Percentiles rank a stretch among this genome's conserved stretches.
Conservation (phyloP, 1,139 yeast species). For the Petasospora rhodanensis region DNA sequence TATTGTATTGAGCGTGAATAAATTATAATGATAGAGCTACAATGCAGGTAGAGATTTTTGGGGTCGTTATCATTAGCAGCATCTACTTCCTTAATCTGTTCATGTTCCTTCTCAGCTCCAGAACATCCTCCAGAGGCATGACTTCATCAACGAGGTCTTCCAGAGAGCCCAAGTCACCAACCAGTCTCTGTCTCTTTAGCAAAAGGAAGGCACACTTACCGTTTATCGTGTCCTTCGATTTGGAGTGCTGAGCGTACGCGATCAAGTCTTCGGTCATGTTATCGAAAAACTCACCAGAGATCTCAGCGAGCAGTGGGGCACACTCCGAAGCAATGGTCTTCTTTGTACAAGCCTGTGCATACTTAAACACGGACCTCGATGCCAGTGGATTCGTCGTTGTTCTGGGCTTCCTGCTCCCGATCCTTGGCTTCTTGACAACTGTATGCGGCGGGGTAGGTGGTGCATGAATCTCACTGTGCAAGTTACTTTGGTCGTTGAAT, state of each 20-base stretch:
- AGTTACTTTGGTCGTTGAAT: slow-evolving; percentile 3
- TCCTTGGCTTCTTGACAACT: background rate
- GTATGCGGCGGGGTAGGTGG: slow-evolving; percentile 7
- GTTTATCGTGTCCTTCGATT: slow-evolving; percentile 10
- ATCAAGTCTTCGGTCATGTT: slow-evolving; percentile 15
- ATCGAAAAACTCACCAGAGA: slow-evolving; percentile 17
- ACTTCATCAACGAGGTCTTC: slow-evolving; percentile 15
- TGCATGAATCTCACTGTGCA: background rate
- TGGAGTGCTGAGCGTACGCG: slow-evolving; percentile 20
- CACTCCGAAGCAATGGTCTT: slow-evolving; percentile 15
- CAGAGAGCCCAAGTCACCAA: slow-evolving; percentile 8
- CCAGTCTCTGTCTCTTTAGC: slow-evolving; percentile 21
- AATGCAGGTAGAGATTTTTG: too few relatives aligned
- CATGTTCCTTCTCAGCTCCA: slow-evolving; percentile 16
- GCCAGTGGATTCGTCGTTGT: slow-evolving; percentile 1
- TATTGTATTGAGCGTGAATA: slow-evolving; percentile 13
- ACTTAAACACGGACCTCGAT: slow-evolving; percentile 5
- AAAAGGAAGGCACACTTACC: slow-evolving; percentile 13
- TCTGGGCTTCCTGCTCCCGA: background rate
- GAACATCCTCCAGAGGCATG: slow-evolving; percentile 19
- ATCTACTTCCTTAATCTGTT: too few relatives aligned
- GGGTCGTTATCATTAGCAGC: too few relatives aligned
- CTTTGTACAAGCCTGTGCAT: slow-evolving; percentile 10
- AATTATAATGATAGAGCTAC: too few relatives aligned
- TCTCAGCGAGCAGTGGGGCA: slow-evolving; percentile 5